Base-by-base conservation (phyloP, 345 rosid genomes). In the Dovyalis caffra region DNA sequence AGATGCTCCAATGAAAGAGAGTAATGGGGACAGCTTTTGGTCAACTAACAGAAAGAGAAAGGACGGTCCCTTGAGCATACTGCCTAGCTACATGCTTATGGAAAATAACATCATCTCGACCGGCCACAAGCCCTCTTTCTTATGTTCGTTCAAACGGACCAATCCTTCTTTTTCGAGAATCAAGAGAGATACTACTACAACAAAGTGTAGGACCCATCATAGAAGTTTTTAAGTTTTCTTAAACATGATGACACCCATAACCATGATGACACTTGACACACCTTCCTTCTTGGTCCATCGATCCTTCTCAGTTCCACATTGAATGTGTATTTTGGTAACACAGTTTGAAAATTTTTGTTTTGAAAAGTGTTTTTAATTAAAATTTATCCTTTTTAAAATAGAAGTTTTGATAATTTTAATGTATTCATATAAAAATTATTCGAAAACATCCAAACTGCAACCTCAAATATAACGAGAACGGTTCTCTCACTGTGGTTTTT, bases 1-100 rank as follows among this genome's bases (percentile, higher is more conserved):
- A 53, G 23, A 53, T 25, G 34, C 15, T 15, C 74, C 53, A 6
- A 16, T 10, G 66, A 71, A 73, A 63, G 64, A 73, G 76, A 73
- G 45, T 32, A 45, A 8, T 8, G 64, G 21, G 12, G 35, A 51
- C 71, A 47, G 53, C 61, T 33, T 18, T 5, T 25, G 31, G 70
- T 53, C 65, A 74, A 35, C 64, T 33, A 66, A 66, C 77, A 18
- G 70, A 35, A 65, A 40, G 12, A 34, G 49, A 34, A 75, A 3
- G 53, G 68, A 15, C 61, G 63, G 51, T 37, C 11, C 25, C 63
- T 66, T 64, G 62, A 43, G n/a, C 29, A 5, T 8, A 6, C 31
- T 49, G 23, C 56, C 23, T 49, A 8, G 8, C 37, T 35, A 11
- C 8, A 38, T 38, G 43, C 8, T 38, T 7, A 21, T 5, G 0